phyloP scores from a whole-genome alignment of 768 basidiomycete genomes.

The Suillus variegatus region DNA sequence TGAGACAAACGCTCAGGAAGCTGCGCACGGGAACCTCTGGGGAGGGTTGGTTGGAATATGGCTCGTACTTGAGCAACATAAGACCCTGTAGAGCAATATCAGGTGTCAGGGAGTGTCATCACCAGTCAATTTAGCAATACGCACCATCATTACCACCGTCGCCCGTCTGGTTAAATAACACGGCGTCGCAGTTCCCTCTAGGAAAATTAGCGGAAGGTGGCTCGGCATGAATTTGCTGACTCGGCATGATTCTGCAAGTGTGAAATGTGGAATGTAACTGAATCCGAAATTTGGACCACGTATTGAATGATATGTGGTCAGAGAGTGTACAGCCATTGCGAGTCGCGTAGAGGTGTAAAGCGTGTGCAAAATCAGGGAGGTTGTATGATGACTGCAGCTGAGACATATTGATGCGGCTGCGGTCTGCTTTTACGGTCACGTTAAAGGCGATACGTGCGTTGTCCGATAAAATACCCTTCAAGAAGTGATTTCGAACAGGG shows the following conservation, averaged over 20 bases:
- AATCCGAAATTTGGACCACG: conserved; percentile 25
- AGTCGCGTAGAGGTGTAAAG: background rate
- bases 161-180: background rate
- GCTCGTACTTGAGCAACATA: too few relatives aligned
- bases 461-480: background rate
- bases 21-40: too few relatives aligned
- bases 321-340: background rate
- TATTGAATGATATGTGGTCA: background rate
- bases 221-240: conserved; percentile 5
- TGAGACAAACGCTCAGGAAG: too few relatives aligned
- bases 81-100: too few relatives aligned
- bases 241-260: conserved; percentile 18
- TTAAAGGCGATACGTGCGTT: background rate
- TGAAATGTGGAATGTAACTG: conserved; percentile 24
- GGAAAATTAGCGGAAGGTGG: background rate
- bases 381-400: background rate
- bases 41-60: too few relatives aligned
- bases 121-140: background rate
- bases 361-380: background rate
- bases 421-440: background rate
- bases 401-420: background rate
- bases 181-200: background rate
- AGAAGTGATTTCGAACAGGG: background rate
- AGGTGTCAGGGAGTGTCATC: too few relatives aligned
- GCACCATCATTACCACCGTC: background rate